A percentile compares a stretch with the other conserved stretches of the same genome.
phyloP scores from a whole-genome alignment of 257 asterid species.

The Solanum chilense region DNA sequence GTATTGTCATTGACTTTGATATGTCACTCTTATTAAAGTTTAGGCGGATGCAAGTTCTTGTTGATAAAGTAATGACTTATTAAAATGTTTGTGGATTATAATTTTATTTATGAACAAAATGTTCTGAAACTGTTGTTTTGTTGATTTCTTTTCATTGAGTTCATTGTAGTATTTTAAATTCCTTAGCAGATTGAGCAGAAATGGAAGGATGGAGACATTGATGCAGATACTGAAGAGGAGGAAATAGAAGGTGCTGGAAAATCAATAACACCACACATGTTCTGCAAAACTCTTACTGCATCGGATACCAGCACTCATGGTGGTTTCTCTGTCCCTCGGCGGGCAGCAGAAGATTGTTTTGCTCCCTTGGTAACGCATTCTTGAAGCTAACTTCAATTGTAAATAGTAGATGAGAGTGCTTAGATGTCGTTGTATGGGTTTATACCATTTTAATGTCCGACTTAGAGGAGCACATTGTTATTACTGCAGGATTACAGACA shows the following conservation, averaged over 20 bases:
- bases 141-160: background rate
- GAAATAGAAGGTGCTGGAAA: slow-evolving; percentile 41
- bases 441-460: background rate
- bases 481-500: slow-evolving; percentile 66
- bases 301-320: slow-evolving; percentile 99
- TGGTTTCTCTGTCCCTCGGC: slow-evolving; percentile 98
- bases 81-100: background rate
- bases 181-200: slow-evolving; percentile 33
- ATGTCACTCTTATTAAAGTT: background rate
- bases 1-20: background rate
- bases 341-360: slow-evolving; percentile 97
- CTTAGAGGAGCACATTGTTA: background rate
- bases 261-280: slow-evolving; percentile 80
- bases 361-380: slow-evolving; percentile 67
- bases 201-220: slow-evolving; percentile 60
- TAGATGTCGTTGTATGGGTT: background rate
- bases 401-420: background rate
- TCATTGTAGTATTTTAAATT: background rate
- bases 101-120: background rate
- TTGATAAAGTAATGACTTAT: background rate
- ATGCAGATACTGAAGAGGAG: slow-evolving; percentile 47
- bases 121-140: background rate
- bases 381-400: background rate
- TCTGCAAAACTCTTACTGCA: slow-evolving; percentile 93
- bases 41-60: background rate